Conservation (phyloP, 2,329 filamentous ascomycete species). For the Calonectria ilicicola region DNA sequence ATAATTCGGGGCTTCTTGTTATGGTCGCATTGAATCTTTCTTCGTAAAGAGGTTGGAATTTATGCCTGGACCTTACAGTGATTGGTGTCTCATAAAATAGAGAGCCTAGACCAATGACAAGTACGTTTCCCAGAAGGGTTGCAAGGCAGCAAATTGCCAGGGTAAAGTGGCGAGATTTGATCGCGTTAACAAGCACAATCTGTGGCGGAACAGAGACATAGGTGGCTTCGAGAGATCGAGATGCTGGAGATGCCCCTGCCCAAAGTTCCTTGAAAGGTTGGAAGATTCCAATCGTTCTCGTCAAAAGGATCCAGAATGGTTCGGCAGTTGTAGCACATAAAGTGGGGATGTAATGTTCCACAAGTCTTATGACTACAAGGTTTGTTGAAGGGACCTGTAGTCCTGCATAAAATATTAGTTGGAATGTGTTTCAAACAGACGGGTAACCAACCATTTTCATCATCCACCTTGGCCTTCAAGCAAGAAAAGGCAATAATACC, state of each 20-base stretch:
- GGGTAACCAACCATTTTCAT: neutral
- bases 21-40: neutral
- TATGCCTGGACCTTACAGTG: neutral
- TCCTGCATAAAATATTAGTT: too few relatives aligned
- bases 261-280: slow-evolving; percentile 10
- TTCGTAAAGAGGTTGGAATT: neutral
- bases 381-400: too few relatives aligned
- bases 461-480: neutral
- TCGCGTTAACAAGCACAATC: neutral
- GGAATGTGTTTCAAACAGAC: too few relatives aligned
- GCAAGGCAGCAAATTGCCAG: neutral
- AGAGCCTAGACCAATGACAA: neutral
- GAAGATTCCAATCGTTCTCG: slow-evolving; percentile 1
- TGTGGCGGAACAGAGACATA: slow-evolving; percentile 10
- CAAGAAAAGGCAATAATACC: neutral
- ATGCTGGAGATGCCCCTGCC: neutral
- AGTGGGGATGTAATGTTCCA: too few relatives aligned
- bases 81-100: neutral
- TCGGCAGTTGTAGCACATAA: too few relatives aligned
- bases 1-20: neutral
- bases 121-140: neutral
- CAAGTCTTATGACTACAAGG: too few relatives aligned
- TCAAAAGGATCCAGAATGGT: slow-evolving; percentile 9
- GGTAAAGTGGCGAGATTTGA: neutral
- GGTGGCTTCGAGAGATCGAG: neutral